Conservation (phyloP, 441 rosid species). For the Adansonia grandidieri region DNA sequence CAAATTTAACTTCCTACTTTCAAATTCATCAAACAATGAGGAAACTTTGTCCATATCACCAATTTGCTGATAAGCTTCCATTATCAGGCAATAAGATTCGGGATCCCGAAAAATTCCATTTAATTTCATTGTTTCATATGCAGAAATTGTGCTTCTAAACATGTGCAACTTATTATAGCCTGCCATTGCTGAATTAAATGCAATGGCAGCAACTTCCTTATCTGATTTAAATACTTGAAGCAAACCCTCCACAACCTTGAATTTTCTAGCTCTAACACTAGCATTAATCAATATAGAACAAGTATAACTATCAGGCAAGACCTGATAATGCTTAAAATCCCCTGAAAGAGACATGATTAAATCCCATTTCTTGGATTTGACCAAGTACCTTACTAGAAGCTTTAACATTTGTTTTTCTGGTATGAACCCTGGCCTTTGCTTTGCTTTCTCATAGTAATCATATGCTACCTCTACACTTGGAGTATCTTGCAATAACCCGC, state of each 20-base stretch:
- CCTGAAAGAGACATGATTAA: conserved; percentile 47
- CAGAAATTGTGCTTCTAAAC: conserved; percentile 65
- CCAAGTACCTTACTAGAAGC: conserved; percentile 64
- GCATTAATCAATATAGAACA: conserved; percentile 58
- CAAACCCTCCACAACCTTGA: conserved; percentile 51
- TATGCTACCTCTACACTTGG: conserved; percentile 46
- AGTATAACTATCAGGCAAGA: conserved; percentile 59
- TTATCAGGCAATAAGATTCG: conserved; percentile 58
- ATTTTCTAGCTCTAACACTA: conserved; percentile 61
- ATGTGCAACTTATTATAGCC: conserved; percentile 83
- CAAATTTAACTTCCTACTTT: conserved; percentile 39
- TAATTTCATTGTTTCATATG: conserved; percentile 54
- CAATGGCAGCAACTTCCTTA: conserved; percentile 42
- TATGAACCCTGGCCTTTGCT: conserved; percentile 50
- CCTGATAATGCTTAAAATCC: conserved; percentile 55
- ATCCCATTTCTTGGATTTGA: conserved; percentile 62
- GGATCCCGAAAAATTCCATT: conserved; percentile 48
- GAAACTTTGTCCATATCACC: conserved; percentile 55
- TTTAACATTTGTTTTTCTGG: conserved; percentile 50
- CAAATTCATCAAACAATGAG: conserved; percentile 60
- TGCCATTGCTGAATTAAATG: conserved; percentile 68
- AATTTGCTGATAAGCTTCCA: conserved; percentile 66
- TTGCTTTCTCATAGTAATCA: conserved; percentile 64
- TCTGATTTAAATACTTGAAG: conserved; percentile 53
- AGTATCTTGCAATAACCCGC: conserved; percentile 54